Percentiles rank a stretch among this genome's conserved stretches.
phyloP scores from a whole-genome alignment of 805 yeast genomes.

The Kazachstania psychrophila region DNA sequence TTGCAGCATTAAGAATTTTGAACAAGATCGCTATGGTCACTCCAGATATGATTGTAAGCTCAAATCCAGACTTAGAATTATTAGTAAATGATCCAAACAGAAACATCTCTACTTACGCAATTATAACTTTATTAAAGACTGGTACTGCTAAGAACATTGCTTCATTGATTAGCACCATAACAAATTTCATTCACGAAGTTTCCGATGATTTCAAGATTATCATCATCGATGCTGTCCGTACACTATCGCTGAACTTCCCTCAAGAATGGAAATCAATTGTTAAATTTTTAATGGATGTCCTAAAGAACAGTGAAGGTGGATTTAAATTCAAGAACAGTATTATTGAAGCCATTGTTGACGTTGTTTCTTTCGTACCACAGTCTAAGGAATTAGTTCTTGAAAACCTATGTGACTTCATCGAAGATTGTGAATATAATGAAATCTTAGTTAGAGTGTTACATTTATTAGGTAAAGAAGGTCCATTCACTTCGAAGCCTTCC shows the following conservation, averaged over 20 bases:
- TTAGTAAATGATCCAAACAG: constrained; percentile 83
- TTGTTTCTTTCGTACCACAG: constrained; percentile 76
- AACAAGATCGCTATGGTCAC: constrained; percentile 74
- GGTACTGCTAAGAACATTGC: constrained; percentile 88
- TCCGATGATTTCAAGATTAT: constrained; percentile 93
- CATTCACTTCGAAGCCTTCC: constrained; percentile 75
- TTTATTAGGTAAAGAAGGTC: constrained; percentile 90
- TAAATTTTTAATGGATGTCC: constrained; percentile 67
- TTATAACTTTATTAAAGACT: constrained; percentile 89
- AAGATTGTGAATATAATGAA: constrained; percentile 95
- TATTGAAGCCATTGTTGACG: constrained; percentile 86
- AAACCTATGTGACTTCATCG: constrained; percentile 91
- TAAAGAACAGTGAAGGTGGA: constrained; percentile 82
- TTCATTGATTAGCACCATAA: constrained; percentile 76
- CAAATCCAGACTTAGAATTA: constrained; percentile 78
- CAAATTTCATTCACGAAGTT: constrained; percentile 84
- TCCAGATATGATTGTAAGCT: constrained; percentile 69
- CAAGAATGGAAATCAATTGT: constrained; percentile 77
- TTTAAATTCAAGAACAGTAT: constrained; percentile 75
- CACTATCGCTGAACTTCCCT: constrained; percentile 88
- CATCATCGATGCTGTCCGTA: constrained; percentile 89
- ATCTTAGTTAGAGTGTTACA: constrained; percentile 88
- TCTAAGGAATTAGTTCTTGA: constrained; percentile 77
- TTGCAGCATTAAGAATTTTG: constrained; percentile 86
- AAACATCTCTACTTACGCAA: constrained; percentile 92